phyloP scores from a whole-genome alignment of 441 rosid species.

The Theobroma grandiflorum region DNA sequence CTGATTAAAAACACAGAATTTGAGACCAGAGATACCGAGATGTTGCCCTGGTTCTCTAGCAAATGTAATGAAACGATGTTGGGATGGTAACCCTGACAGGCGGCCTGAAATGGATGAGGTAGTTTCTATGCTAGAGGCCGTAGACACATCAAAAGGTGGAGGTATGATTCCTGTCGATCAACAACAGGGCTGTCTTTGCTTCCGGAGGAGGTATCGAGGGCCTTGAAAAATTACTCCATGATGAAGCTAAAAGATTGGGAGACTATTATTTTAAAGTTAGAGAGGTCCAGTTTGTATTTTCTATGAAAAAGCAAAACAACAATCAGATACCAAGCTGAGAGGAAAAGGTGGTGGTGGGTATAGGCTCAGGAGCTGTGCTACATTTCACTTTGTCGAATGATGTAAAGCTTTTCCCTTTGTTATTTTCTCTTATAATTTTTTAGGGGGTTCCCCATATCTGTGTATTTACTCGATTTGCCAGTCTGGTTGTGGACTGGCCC shows the following conservation, averaged over 20 bases:
- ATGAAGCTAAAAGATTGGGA: constrained; percentile 13
- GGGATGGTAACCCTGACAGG: constrained; percentile 95
- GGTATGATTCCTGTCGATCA: constrained; percentile 98
- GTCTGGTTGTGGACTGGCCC: constrained; percentile 25
- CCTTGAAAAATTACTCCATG: constrained; percentile 48
- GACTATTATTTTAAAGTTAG: background rate
- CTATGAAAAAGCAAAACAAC: constrained; percentile 8
- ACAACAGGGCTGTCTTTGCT: constrained; percentile 84
- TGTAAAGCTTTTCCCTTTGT: constrained; percentile 41
- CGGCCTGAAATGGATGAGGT: constrained; percentile 99
- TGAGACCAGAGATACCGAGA: constrained; percentile 98
- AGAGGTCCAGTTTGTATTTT: constrained; percentile 28
- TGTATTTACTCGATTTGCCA: constrained; percentile 30
- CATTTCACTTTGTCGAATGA: constrained; percentile 25
- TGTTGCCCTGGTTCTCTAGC: constrained; percentile 93
- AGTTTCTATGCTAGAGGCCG: constrained; percentile 84
- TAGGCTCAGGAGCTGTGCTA: constrained; percentile 27
- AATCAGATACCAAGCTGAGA: background rate
- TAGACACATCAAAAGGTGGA: constrained; percentile 92
- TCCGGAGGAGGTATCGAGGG: constrained; percentile 78
- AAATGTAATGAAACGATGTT: constrained; percentile 94
- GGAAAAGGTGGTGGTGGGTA: constrained; percentile 21
- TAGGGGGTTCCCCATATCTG: constrained; percentile 18
- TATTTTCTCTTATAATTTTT: constrained; percentile 25
- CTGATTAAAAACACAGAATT: constrained; percentile 56